Percentiles rank a stretch among this genome's conserved stretches.
Conservation (phyloP, 176 grass and related monocot genomes). For the Bolboschoenus planiculmis region DNA sequence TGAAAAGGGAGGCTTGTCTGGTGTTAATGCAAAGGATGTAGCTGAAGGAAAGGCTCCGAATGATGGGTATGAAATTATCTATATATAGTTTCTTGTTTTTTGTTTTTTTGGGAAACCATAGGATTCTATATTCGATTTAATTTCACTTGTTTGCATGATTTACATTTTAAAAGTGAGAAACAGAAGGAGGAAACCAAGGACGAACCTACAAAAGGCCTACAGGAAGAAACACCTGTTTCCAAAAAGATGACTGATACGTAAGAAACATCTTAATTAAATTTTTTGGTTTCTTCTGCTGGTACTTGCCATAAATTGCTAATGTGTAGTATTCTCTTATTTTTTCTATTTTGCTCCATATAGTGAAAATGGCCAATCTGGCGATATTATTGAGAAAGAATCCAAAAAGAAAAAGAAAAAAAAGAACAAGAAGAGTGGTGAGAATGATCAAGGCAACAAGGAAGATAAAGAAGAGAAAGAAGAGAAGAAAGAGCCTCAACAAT, state of each 20-base stretch:
- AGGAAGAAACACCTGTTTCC: not conserved
- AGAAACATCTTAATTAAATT: not conserved
- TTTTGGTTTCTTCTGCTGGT: not conserved
- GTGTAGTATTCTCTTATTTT: not conserved
- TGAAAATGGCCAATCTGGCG: not conserved
- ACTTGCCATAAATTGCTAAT: not conserved
- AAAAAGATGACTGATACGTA: not conserved
- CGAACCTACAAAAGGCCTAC: not conserved
- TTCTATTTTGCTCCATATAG: not conserved
- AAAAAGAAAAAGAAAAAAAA: conserved; percentile 59
- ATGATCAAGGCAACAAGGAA: conserved; percentile 22
- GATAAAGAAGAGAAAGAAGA: conserved; percentile 22
- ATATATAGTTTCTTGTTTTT: no score
- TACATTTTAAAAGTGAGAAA: not conserved
- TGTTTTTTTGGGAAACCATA: not conserved
- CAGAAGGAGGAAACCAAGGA: not conserved
- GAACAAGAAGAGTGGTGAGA: conserved; percentile 34
- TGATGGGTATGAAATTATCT: not conserved
- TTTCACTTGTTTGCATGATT: not conserved
- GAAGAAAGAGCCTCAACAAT: conserved; percentile 35
- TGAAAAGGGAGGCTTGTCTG: conserved; percentile 34
- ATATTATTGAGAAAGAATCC: conserved; percentile 4
- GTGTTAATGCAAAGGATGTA: conserved; percentile 18
- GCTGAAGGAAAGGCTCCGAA: conserved; percentile 23
- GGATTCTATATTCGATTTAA: not conserved